phyloP scores from a whole-genome alignment of 345 rosid genomes.

The Populus davidiana region DNA sequence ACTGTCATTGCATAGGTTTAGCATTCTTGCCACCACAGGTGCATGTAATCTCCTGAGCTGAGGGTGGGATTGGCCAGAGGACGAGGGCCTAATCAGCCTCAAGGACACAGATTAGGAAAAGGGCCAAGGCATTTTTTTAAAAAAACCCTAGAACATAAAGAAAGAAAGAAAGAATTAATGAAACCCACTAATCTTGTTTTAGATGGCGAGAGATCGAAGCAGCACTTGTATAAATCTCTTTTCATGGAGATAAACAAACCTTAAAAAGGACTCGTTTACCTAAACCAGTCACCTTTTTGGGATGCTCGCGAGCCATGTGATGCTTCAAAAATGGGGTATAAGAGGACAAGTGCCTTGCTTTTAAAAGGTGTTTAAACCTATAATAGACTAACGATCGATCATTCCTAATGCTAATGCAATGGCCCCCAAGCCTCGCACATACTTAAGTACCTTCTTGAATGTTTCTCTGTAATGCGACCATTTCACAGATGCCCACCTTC shows the following conservation, averaged over 20 bases:
- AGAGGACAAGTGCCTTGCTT: conserved; percentile 12
- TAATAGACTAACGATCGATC: conserved; percentile 7
- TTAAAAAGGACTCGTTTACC: conserved; percentile 15
- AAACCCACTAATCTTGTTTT: conserved; percentile 26
- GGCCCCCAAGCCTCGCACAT: conserved; percentile 3
- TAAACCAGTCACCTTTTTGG: conserved; percentile 27
- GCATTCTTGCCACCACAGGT: conserved; percentile 22
- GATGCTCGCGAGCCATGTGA: conserved; percentile 19
- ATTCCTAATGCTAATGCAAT: background rate
- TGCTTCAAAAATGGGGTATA: conserved; percentile 10
- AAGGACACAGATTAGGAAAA: conserved; percentile 26
- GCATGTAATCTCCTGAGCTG: background rate
- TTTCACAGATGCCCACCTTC: background rate
- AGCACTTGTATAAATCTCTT: background rate
- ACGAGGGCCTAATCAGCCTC: conserved; percentile 28
- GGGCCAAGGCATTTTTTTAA: background rate
- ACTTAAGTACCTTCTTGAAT: conserved; percentile 11
- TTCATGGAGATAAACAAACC: conserved; percentile 5
- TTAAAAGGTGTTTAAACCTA: conserved; percentile 3
- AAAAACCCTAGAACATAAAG: background rate
- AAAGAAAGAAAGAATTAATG: background rate
- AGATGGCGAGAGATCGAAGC: conserved; percentile 4
- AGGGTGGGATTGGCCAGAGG: conserved; percentile 17
- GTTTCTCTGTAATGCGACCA: conserved; percentile 8
- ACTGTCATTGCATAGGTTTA: conserved; percentile 28